Evolutionary conservation across 306 rosid species (phyloP).

Genomic region (Urtica urens): DNA sequence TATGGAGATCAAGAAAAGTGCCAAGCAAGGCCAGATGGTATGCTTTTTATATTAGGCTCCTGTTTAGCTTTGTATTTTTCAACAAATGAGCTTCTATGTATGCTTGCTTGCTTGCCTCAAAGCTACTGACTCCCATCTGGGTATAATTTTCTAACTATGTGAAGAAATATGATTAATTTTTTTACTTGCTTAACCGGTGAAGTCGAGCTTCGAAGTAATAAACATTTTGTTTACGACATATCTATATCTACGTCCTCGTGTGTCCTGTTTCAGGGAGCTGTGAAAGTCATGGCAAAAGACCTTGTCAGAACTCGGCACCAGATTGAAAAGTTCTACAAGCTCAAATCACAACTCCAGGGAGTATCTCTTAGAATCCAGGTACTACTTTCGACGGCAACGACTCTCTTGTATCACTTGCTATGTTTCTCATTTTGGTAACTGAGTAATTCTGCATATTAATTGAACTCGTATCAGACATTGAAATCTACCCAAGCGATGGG

Average conservation of each 20-base stretch:
- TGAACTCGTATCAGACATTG: constrained; percentile 44
- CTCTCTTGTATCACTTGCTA: no score
- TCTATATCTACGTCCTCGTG: constrained; percentile 15
- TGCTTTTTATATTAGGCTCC: constrained; percentile 7
- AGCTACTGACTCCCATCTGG: no score
- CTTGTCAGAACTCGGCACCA: constrained; percentile 96
- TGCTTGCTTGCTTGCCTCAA: no score
- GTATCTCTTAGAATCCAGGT: constrained; percentile 98
- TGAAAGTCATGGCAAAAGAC: constrained; percentile 96
- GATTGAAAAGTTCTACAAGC: constrained; percentile 93
- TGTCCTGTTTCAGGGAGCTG: constrained; percentile 76
- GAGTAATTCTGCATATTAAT: not conserved
- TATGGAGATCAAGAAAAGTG: constrained; percentile 89
- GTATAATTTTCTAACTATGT: no score
- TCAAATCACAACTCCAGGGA: constrained; percentile 97
- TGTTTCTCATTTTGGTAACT: not conserved
- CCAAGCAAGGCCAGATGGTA: constrained; percentile 99
- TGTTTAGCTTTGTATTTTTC: not conserved
- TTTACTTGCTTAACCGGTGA: not conserved
- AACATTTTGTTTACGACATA: not conserved
- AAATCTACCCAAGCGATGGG: constrained; percentile 98
- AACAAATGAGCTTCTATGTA: no score
- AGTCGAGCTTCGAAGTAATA: not conserved
- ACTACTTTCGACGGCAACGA: not conserved
- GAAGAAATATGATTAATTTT: no score